Base-by-base conservation (phyloP, 2,329 filamentous ascomycete genomes). In the Didymella lethalis region DNA sequence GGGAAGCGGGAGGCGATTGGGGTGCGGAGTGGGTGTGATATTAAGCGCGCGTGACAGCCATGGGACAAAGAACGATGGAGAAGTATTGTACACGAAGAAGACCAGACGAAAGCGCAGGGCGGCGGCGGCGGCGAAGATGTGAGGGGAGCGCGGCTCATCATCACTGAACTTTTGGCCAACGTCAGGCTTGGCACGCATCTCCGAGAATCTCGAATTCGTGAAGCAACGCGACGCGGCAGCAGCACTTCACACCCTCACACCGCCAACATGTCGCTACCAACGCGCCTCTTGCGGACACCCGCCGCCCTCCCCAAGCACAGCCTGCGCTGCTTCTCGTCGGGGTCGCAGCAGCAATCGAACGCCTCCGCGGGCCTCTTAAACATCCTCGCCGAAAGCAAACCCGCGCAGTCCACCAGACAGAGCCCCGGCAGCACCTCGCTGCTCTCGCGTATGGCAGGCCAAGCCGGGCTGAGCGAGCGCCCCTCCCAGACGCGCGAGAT, bases 281-380 rank as follows among this genome's bases (percentile, higher is more conserved):
- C 64, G 6, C n/a, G 64, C 36, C 59, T 66, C 12, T 23, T 67
- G 28, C 61, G 64, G 36, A 29, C 63, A 8, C 51, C 65, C 1
- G 55, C 53, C 11, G 50, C 58, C 4, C 18, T 50, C 11, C 54
- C 58, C 26, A 40, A 14, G 14, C 54, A 40, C 34, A 66, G 67
- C 58, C 49, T 63, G 41, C 69, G 73, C 38, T 64, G 60, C 64
- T 64, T 74, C 46, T 74, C 72, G 2, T 68, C 70, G 2, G 64
- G 59, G 10, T n/a, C 64, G 8, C 60, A 59, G 54, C 68, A 60
- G 59, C 63, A 66, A 40, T 25, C 62, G 67, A 64, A 64, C 38
- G 46, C 58, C 25, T 14, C 10, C 20, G 20, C 14, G 23, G 34
- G 25, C 45, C 52, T 73, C 36, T 63, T 74, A 51, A 47, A 50